Evolutionary conservation across 73 alveolate species (phyloP).

Genomic region (Paraurostyla sp.): DNA sequence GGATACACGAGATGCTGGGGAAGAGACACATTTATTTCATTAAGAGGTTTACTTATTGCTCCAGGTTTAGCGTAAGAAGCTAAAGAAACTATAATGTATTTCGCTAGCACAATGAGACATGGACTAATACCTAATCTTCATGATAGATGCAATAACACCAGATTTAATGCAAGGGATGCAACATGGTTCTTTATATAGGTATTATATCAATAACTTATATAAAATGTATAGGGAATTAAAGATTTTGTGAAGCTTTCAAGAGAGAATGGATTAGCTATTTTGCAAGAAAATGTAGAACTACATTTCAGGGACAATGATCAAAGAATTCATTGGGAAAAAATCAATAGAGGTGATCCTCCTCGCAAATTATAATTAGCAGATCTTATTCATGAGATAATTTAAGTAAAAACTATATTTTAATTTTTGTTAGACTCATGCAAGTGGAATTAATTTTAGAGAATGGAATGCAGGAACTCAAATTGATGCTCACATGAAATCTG

Average conservation of each 20-base stretch:
- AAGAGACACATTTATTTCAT: constrained; percentile 98
- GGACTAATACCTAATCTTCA: constrained; percentile 98
- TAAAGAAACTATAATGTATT: constrained; percentile 85
- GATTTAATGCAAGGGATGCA: constrained; percentile 99
- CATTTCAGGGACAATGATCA: constrained; percentile 63
- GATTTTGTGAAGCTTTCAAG: constrained; percentile 46
- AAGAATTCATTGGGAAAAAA: constrained; percentile 24
- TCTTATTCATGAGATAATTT: constrained; percentile 58
- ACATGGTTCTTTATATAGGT: constrained; percentile 96
- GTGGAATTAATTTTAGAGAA: constrained; percentile 93
- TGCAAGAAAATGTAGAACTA: constrained; percentile 31
- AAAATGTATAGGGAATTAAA: constrained; percentile 28
- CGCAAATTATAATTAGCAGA: neutral
- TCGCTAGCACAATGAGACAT: constrained; percentile 95
- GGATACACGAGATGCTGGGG: constrained; percentile 99
- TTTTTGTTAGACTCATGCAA: constrained; percentile 70
- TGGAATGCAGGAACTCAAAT: constrained; percentile 98
- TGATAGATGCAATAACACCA: constrained; percentile 91
- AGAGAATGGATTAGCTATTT: constrained; percentile 53
- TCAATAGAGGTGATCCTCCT: constrained; percentile 10
- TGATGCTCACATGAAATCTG: constrained; percentile 93
- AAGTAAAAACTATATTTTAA: too few relatives aligned
- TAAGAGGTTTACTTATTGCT: constrained; percentile 90
- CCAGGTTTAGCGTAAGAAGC: constrained; percentile 93
- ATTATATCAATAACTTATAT: neutral